phyloP scores from a whole-genome alignment of 805 yeast genomes.

The Kodamaea kaohsiungensis region DNA sequence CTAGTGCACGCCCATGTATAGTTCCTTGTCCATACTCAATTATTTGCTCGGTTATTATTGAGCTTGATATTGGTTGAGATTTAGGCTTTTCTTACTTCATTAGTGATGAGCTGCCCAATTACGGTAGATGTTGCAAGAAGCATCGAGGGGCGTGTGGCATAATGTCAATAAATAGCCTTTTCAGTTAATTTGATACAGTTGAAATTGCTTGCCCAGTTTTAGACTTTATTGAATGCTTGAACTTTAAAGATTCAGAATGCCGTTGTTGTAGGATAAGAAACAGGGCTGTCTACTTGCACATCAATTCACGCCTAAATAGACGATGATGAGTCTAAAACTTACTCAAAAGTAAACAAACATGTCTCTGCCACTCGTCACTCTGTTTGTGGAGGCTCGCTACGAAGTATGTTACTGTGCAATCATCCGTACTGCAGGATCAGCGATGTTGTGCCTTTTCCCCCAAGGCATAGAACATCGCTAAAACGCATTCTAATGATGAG shows the following conservation, averaged over 20 bases:
- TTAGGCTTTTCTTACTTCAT: neutral
- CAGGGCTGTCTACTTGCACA: neutral
- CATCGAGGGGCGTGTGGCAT: neutral
- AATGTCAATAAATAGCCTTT: neutral
- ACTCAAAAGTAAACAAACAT: neutral
- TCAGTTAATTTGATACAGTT: neutral
- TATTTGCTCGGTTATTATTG: neutral
- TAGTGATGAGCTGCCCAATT: neutral
- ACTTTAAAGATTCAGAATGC: neutral
- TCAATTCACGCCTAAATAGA: neutral
- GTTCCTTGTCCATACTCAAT: neutral
- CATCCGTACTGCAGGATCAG: neutral
- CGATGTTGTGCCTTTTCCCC: neutral
- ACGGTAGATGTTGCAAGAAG: neutral
- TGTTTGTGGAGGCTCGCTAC: neutral
- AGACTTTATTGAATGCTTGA: neutral
- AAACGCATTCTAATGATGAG: neutral
- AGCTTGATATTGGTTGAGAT: neutral
- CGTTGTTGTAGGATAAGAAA: neutral
- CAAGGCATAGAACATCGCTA: neutral
- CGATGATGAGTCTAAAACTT: neutral
- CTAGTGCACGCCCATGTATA: neutral
- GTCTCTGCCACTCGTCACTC: neutral
- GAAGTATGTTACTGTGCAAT: neutral
- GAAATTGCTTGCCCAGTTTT: neutral